Percentiles rank a stretch among this genome's conserved stretches.
phyloP scores from a whole-genome alignment of 306 rosid species.

The Vicia sativa region DNA sequence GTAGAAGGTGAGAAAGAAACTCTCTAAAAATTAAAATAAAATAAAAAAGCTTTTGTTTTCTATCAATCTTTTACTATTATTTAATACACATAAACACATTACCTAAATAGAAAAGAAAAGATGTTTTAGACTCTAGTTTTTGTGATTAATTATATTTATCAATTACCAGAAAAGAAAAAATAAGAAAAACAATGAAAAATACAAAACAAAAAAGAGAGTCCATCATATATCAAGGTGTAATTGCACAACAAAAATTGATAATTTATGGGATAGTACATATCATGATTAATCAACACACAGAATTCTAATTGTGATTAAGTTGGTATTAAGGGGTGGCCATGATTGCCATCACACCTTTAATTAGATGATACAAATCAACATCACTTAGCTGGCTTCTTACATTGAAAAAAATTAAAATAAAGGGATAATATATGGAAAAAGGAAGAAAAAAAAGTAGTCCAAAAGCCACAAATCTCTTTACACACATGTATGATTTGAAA shows the following conservation, averaged over 20 bases:
- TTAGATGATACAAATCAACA: constrained; percentile 55
- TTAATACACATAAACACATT: not conserved
- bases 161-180: not conserved
- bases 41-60: not conserved
- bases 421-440: not conserved
- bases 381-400: constrained; percentile 50
- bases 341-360: constrained; percentile 72
- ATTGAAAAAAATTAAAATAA: constrained; percentile 16
- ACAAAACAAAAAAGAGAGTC: not conserved
- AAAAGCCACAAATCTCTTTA: constrained; percentile 71
- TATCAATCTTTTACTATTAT: constrained; percentile 18
- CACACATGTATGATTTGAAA: constrained; percentile 59
- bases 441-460: constrained; percentile 30
- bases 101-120: constrained; percentile 19
- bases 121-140: not conserved
- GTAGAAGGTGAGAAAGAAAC: no score
- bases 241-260: constrained; percentile 42
- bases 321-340: constrained; percentile 65
- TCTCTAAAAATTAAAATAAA: no score
- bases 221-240: constrained; percentile 15
- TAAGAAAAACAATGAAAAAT: not conserved
- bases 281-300: constrained; percentile 52
- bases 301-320: constrained; percentile 55
- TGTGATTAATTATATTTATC: not conserved
- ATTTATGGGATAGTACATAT: not conserved